These are phyloP conservation scores for Lumnitzera littorea DNA, from an alignment of 345 rosid genomes.

Conservation along the genomic window DNA sequence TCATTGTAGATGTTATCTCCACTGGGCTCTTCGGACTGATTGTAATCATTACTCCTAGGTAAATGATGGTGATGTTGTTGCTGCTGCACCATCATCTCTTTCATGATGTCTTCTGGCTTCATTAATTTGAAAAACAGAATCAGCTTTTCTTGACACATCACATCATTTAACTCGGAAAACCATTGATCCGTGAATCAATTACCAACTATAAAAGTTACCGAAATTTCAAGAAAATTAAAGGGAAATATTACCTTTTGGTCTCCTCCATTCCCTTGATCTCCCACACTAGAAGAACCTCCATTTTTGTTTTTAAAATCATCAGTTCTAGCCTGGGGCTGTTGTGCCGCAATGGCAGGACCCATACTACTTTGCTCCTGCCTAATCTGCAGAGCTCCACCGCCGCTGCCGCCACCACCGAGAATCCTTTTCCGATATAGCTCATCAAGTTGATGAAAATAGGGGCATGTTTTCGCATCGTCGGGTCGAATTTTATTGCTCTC, in stretches of 20 bases:
- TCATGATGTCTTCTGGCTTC: slow-evolving; percentile 31
- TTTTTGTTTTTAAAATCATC: too few species aligned
- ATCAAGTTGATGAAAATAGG: slow-evolving; percentile 78
- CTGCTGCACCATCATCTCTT: slow-evolving; percentile 7
- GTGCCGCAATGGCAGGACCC: neutral
- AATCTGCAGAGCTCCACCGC: neutral
- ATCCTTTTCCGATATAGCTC: slow-evolving; percentile 54
- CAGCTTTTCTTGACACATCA: slow-evolving; percentile 5
- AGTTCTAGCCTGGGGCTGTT: too few species aligned
- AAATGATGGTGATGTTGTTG: neutral
- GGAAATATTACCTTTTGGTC: too few species aligned
- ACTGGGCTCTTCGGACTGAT: too few species aligned
- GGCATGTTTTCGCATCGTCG: slow-evolving; percentile 87
- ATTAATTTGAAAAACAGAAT: slow-evolving; percentile 9
- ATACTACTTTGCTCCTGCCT: neutral
- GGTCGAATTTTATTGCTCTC: slow-evolving; percentile 76
- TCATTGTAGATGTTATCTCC: neutral
- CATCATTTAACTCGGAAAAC: too few species aligned
- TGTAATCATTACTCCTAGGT: too few species aligned
- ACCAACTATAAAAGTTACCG: too few species aligned
- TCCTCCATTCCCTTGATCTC: too few species aligned
- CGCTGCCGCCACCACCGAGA: slow-evolving; percentile 7
- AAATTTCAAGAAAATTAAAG: too few species aligned
- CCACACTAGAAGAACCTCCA: too few species aligned
- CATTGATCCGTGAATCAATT: neutral